Evolutionary conservation across 2,329 filamentous ascomycete genomes (phyloP).

Genomic region (Beauveria sp.): DNA sequence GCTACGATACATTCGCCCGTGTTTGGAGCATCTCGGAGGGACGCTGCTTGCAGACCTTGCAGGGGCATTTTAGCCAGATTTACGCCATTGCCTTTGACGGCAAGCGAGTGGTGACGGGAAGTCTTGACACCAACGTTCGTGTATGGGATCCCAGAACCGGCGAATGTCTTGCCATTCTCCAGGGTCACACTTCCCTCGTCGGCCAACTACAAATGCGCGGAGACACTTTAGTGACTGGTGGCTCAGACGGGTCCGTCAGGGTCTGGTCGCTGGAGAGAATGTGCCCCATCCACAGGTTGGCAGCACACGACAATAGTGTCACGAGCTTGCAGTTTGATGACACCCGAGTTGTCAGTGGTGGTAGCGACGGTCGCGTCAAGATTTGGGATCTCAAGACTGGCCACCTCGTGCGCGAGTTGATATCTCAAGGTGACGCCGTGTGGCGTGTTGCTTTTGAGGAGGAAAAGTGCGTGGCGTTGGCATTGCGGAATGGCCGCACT

Average conservation of each 20-base stretch:
- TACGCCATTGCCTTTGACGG: conserved; percentile 98
- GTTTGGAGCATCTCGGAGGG: conserved; percentile 98
- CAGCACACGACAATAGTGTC: conserved; percentile 96
- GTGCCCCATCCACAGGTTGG: conserved; percentile 85
- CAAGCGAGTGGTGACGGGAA: conserved; percentile 85
- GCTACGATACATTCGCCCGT: conserved; percentile 92
- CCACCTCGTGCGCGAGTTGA: conserved; percentile 81
- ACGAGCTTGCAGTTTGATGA: conserved; percentile 97
- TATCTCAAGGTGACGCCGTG: conserved; percentile 85
- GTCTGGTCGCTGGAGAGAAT: conserved; percentile 93
- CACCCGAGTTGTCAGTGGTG: conserved; percentile 87
- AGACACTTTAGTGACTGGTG: conserved; percentile 90
- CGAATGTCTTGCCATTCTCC: conserved; percentile 81
- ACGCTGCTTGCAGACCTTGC: conserved; percentile 79
- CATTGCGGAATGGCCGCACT: conserved; percentile 73
- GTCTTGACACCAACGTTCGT: conserved; percentile 89
- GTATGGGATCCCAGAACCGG: conserved; percentile 90
- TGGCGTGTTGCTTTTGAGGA: conserved; percentile 98
- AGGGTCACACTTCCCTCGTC: conserved; percentile 93
- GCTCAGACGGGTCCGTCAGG: conserved; percentile 89
- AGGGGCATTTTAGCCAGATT: conserved; percentile 96
- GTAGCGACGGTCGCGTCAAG: conserved; percentile 95
- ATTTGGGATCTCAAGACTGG: conserved; percentile 96
- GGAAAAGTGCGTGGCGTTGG: conserved; percentile 95
- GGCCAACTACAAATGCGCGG: conserved; percentile 94